Evolutionary conservation across 2,329 filamentous ascomycete genomes (phyloP).

Genomic region (Arthrinium puccinioides): DNA sequence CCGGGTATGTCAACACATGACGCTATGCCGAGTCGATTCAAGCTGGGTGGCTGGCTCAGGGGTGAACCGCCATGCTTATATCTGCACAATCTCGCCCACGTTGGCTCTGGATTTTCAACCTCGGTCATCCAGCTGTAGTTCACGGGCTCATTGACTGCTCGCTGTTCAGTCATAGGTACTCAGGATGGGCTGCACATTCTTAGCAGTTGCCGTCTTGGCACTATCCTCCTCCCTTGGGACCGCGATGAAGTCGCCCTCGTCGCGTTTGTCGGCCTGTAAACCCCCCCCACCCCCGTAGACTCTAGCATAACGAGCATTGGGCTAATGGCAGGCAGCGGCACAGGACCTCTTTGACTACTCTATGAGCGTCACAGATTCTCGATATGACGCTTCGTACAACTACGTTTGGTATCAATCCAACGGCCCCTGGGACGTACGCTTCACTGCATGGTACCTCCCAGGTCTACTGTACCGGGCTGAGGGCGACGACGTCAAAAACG

Average conservation of each 20-base stretch:
- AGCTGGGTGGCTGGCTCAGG: too few relatives aligned
- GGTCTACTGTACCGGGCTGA: slow-evolving; percentile 28
- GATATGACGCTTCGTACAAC: slow-evolving; percentile 34
- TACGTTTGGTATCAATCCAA: slow-evolving; percentile 33
- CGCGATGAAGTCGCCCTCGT: not conserved
- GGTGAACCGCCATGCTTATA: too few relatives aligned
- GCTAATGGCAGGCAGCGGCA: slow-evolving; percentile 16
- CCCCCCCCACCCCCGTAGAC: too few relatives aligned
- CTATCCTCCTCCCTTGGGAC: not conserved
- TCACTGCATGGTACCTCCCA: slow-evolving; percentile 34
- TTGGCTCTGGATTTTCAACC: too few relatives aligned
- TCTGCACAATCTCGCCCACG: too few relatives aligned
- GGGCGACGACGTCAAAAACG: slow-evolving; percentile 26
- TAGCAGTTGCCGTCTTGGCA: not conserved
- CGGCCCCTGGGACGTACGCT: slow-evolving; percentile 33
- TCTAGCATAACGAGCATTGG: too few relatives aligned
- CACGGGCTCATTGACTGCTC: too few relatives aligned
- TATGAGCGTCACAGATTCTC: slow-evolving; percentile 28
- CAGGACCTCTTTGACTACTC: slow-evolving; percentile 31
- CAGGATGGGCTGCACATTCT: not conserved
- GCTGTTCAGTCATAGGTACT: too few relatives aligned
- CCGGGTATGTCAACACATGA: too few relatives aligned
- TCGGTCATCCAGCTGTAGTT: too few relatives aligned
- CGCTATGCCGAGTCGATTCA: too few relatives aligned
- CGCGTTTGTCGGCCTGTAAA: slow-evolving; percentile 1